Evolutionary conservation across 805 yeast species (phyloP).

Genomic region (Ogataea ramenticola): DNA sequence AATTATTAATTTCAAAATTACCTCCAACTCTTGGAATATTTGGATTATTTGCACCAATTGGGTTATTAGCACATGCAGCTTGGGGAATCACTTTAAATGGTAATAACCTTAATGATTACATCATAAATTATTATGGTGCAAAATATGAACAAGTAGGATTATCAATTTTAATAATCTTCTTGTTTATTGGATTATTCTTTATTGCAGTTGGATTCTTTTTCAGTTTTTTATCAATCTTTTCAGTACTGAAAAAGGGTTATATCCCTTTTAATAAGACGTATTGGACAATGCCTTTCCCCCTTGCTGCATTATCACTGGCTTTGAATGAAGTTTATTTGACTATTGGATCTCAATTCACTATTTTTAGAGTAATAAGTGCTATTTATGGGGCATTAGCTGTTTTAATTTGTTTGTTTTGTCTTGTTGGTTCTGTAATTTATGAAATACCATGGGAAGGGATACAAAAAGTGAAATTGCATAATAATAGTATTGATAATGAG

Average conservation of each 20-base stretch:
- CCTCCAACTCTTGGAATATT: constrained; percentile 50
- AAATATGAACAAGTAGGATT: constrained; percentile 5
- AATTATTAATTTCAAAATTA: constrained; percentile 46
- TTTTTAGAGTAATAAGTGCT: constrained; percentile 55
- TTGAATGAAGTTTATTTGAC: constrained; percentile 41
- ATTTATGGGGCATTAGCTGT: constrained; percentile 50
- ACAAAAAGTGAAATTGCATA: neutral
- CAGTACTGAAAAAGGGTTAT: constrained; percentile 23
- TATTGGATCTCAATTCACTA: constrained; percentile 32
- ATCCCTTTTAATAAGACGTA: constrained; percentile 34
- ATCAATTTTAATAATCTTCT: constrained; percentile 6
- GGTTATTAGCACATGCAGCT: constrained; percentile 80
- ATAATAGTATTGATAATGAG: neutral
- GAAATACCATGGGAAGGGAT: constrained; percentile 18
- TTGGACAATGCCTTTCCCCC: constrained; percentile 85
- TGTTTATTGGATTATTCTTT: constrained; percentile 9
- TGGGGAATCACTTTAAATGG: constrained; percentile 46
- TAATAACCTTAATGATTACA: constrained; percentile 10
- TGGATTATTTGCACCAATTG: constrained; percentile 66
- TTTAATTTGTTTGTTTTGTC: constrained; percentile 30
- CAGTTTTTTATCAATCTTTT: constrained; percentile 34
- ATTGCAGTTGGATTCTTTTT: constrained; percentile 23
- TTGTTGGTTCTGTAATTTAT: constrained; percentile 26
- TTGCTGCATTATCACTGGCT: constrained; percentile 69
- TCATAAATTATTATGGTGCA: constrained; percentile 4